A percentile compares a stretch with the other conserved stretches of the same genome.
These are phyloP conservation scores for Penicillium sp. DNA, from an alignment of 2,329 filamentous ascomycete genomes.

Conservation along the genomic window DNA sequence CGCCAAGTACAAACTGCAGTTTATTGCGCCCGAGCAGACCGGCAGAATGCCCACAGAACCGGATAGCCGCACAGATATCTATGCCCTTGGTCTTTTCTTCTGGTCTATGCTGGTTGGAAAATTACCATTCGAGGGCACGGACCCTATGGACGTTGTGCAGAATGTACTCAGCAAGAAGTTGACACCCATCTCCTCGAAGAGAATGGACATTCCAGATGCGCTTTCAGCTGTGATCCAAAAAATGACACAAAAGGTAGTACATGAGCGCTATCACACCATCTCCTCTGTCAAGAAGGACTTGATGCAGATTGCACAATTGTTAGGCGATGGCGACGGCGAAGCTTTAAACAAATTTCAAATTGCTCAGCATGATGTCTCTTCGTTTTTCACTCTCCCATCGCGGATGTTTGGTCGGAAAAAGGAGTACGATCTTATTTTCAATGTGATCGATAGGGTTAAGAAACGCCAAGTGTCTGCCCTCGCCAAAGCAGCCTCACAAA, in stretches of 20 bases:
- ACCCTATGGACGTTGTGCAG: constrained; percentile 88
- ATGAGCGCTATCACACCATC: constrained; percentile 86
- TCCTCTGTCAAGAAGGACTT: constrained; percentile 85
- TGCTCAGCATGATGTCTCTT: constrained; percentile 84
- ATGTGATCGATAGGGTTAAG: constrained; percentile 76
- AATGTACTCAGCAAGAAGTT: constrained; percentile 81
- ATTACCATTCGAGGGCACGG: constrained; percentile 77
- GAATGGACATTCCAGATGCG: constrained; percentile 82
- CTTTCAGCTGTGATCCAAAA: constrained; percentile 84
- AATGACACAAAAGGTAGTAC: constrained; percentile 86
- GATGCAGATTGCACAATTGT: constrained; percentile 70
- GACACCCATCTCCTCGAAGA: constrained; percentile 73
- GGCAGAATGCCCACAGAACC: constrained; percentile 91
- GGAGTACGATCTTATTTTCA: constrained; percentile 72
- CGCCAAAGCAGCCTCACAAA: constrained; percentile 36
- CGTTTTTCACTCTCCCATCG: constrained; percentile 84
- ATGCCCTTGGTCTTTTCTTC: constrained; percentile 86
- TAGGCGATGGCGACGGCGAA: constrained; percentile 74
- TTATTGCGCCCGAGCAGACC: constrained; percentile 93
- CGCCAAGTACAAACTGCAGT: constrained; percentile 85
- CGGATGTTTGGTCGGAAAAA: constrained; percentile 78
- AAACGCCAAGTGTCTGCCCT: constrained; percentile 59
- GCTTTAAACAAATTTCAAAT: constrained; percentile 75
- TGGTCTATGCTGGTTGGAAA: constrained; percentile 83
- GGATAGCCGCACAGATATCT: constrained; percentile 90